phyloP scores from a whole-genome alignment of 2,329 filamentous ascomycete genomes.

The Colletotrichum orchidophilum region DNA sequence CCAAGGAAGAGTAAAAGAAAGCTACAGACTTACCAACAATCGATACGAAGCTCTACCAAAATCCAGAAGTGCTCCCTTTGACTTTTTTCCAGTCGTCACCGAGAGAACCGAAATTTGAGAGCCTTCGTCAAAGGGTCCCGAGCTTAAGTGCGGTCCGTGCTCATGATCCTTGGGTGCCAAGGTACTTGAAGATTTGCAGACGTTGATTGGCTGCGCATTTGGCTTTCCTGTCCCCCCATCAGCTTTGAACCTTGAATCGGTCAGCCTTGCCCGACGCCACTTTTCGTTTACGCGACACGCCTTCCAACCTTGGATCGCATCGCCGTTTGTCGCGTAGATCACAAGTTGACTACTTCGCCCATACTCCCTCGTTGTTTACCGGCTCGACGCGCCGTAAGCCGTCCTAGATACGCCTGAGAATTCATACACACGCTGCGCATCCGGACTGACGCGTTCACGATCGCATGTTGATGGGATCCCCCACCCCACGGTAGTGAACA shows the following conservation, averaged over 20 bases:
- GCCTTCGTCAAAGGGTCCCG: neutral
- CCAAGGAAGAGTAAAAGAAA: neutral
- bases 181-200: neutral
- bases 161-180: neutral
- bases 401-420: too few species aligned
- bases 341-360: neutral
- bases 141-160: slow-evolving; percentile 15
- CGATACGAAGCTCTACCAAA: neutral
- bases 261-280: slow-evolving; percentile 11
- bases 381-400: neutral
- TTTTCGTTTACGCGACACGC: slow-evolving; percentile 9
- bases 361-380: too few species aligned
- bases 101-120: slow-evolving; percentile 17
- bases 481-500: neutral
- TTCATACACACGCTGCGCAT: too few species aligned
- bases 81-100: slow-evolving; percentile 6
- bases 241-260: neutral
- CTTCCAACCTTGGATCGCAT: neutral
- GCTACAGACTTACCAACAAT: neutral
- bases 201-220: slow-evolving; percentile 22
- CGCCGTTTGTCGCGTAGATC: neutral
- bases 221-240: neutral
- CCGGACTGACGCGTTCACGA: neutral
- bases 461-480: neutral
- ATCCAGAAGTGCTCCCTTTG: neutral